Base-by-base conservation (phyloP, 2,329 filamentous ascomycete genomes). In the Colletotrichum sp. region DNA sequence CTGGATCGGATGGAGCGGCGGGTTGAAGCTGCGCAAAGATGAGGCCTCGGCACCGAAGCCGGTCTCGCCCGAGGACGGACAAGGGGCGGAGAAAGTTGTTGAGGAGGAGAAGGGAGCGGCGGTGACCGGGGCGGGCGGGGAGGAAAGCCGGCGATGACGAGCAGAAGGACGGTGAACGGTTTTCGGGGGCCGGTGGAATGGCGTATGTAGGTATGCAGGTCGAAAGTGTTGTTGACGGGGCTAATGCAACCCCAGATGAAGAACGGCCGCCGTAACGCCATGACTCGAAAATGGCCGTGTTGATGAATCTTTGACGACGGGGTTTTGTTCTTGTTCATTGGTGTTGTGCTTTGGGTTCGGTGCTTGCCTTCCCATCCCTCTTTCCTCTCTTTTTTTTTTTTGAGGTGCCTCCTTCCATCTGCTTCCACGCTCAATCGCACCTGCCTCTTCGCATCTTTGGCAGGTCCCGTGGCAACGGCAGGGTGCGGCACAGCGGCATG, bases 1-100 rank as follows among this genome's bases (percentile, higher is more conserved):
- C 13, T 77, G 76, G 76, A 55, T 77, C 15, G 76, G 76, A 15
- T 77, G 76, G 76, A 73, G 70, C 28, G 76, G 76, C 24, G 76
- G 76, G 1, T 56, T n/a, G 61, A 69, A 30, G 56, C 21, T 76
- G 26, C 69, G 69, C 24, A 77, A 66, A 34, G 76, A 76, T n/a
- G 56, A 30, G 13, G 26, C 43, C 12, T 32, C 36, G 10, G 52
- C 34, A 21, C 65, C 67, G 21, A 58, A 70, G 34, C 66, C 71
- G 32, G 34, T 30, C 34, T 72, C 73, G 32, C 73, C 62, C 69
- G 73, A 75, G 48, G 73, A 62, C 8, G 69, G 62, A 24, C 69
- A 67, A 43, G 55, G 55, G 36, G 12, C 24, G 36, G 55, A 36
- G 16, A 26, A 58, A 66, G 36, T 6, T 32, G 32, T 38, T 15